These are phyloP conservation scores for Lentinula guzmanii DNA, from an alignment of 768 basidiomycete genomes.

Conservation along the genomic window DNA sequence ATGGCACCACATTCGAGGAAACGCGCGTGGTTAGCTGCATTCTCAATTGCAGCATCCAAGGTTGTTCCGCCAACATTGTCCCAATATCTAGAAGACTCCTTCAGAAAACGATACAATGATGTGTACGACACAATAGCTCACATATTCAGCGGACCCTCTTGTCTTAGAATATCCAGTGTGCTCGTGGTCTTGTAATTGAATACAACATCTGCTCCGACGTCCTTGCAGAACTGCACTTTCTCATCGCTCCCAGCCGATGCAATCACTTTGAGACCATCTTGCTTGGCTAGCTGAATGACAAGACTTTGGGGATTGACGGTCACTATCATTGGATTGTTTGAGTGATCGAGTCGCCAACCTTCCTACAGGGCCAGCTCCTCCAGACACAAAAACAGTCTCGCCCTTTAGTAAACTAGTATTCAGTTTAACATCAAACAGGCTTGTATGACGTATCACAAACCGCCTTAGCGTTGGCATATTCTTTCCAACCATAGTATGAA, in stretches of 20 bases:
- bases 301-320: neutral
- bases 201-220: conserved; percentile 60
- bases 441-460: neutral
- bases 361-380: conserved; percentile 51
- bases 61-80: conserved; percentile 58
- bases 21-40: conserved; percentile 35
- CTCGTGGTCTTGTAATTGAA: conserved; percentile 70
- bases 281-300: conserved; percentile 47
- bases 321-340: neutral
- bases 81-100: conserved; percentile 32
- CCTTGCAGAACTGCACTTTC: conserved; percentile 57
- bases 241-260: conserved; percentile 69
- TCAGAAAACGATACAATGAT: neutral
- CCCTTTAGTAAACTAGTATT: conserved; percentile 19
- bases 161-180: conserved; percentile 43
- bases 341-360: conserved; percentile 32
- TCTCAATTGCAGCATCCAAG: conserved; percentile 48
- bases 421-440: neutral
- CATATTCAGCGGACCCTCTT: conserved; percentile 48
- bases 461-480: conserved; percentile 13
- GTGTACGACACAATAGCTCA: conserved; percentile 12
- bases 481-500: conserved; percentile 19
- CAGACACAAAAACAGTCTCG: conserved; percentile 33
- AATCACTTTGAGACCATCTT: conserved; percentile 58
- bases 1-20: conserved; percentile 32